These are phyloP conservation scores for Helotiales sp. DNA, from an alignment of 2,329 filamentous ascomycete species.

Conservation along the genomic window DNA sequence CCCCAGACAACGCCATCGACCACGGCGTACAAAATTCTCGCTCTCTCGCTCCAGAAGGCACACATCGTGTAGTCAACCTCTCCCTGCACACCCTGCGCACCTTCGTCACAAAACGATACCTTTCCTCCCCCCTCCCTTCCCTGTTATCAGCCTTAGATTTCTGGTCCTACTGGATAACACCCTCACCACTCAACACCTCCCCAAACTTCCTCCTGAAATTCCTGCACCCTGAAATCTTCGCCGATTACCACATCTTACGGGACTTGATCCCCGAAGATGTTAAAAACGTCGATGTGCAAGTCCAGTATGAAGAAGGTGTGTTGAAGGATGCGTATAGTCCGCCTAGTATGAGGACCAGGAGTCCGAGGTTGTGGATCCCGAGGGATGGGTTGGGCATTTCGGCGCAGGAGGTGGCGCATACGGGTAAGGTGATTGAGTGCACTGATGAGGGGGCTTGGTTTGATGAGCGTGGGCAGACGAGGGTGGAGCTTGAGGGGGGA, in stretches of 20 bases:
- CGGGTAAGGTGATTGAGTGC: too few relatives aligned
- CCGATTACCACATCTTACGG: slow-evolving; percentile 58
- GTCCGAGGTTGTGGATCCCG: slow-evolving; percentile 65
- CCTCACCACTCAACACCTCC: slow-evolving; percentile 45
- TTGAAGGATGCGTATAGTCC: slow-evolving; percentile 59
- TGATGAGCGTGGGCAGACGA: slow-evolving; percentile 46
- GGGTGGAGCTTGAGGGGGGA: slow-evolving; percentile 31
- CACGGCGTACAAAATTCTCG: slow-evolving; percentile 33
- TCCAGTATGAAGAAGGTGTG: slow-evolving; percentile 50
- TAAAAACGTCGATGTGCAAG: slow-evolving; percentile 51
- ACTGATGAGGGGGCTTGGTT: slow-evolving; percentile 64
- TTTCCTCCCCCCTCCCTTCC: slow-evolving; percentile 23
- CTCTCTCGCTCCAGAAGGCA: slow-evolving; percentile 28
- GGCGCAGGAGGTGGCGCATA: slow-evolving; percentile 60
- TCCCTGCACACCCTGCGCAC: slow-evolving; percentile 17
- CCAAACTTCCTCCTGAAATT: slow-evolving; percentile 54
- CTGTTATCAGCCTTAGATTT: slow-evolving; percentile 34
- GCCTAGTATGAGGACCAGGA: slow-evolving; percentile 59
- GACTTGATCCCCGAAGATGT: slow-evolving; percentile 53
- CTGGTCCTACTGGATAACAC: slow-evolving; percentile 38
- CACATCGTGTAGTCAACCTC: slow-evolving; percentile 28
- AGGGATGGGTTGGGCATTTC: slow-evolving; percentile 61
- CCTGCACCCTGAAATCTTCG: slow-evolving; percentile 63
- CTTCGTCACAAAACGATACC: slow-evolving; percentile 20
- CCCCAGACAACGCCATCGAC: slow-evolving; percentile 12